phyloP scores from a whole-genome alignment of 2,329 filamentous ascomycete genomes.

The Exophiala dermatitidis region DNA sequence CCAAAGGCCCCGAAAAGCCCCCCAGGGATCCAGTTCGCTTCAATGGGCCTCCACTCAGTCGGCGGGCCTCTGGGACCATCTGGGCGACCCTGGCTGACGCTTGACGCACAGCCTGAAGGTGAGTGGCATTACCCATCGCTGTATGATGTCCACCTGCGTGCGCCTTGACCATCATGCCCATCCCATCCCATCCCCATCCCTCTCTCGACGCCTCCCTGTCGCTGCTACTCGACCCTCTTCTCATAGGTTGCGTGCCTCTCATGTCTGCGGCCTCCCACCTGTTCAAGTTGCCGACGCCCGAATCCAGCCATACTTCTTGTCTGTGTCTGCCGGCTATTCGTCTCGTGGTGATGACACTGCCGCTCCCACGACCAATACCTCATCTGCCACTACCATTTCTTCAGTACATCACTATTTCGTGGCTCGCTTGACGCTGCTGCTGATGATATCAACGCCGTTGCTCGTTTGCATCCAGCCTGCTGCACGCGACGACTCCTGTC shows the following conservation, averaged over 20 bases:
- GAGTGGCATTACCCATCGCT: constrained; percentile 2
- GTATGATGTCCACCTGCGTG: constrained; percentile 9
- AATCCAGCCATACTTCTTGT: constrained; percentile 3
- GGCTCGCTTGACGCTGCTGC: constrained; percentile 8
- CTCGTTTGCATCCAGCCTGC: constrained; percentile 12
- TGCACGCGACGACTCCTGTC: constrained; percentile 21
- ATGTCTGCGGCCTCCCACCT: constrained; percentile 17
- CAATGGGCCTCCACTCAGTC: constrained; percentile 11
- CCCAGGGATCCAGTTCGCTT: constrained; percentile 6
- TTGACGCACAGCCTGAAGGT: constrained; percentile 8
- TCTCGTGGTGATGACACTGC: constrained; percentile 21
- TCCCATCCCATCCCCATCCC: background rate
- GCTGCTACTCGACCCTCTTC: background rate
- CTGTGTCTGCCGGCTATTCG: constrained; percentile 13
- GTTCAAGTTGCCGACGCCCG: background rate
- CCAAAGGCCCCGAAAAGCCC: constrained; percentile 4
- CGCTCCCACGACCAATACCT: constrained; percentile 3
- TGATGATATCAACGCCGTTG: constrained; percentile 13
- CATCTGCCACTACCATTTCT: constrained; percentile 5
- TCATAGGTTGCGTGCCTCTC: constrained; percentile 21
- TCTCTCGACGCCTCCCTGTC: constrained; percentile 9
- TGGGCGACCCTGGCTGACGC: constrained; percentile 12
- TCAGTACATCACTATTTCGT: constrained; percentile 9
- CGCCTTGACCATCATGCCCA: constrained; percentile 9
- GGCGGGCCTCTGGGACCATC: constrained; percentile 14